Conservation (phyloP, 495 filamentous ascomycete species). For the Pyronema domesticum region DNA sequence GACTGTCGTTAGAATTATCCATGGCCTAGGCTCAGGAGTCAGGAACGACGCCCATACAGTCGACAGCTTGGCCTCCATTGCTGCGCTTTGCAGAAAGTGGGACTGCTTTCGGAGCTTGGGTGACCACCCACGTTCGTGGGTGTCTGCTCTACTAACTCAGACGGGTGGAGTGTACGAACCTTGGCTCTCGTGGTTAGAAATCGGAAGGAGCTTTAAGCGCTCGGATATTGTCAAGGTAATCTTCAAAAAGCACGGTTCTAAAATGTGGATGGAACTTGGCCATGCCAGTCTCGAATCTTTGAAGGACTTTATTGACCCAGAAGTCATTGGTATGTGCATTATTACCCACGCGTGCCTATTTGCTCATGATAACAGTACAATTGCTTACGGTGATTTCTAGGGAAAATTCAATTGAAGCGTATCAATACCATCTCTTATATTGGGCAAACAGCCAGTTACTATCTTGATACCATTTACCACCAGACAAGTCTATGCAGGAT, state of each 20-base stretch:
- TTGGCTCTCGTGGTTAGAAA: background rate
- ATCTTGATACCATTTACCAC: constrained; percentile 6
- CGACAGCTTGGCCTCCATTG: background rate
- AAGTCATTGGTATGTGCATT: background rate
- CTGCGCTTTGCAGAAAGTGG: background rate
- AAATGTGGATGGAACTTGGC: background rate
- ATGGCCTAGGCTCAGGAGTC: background rate
- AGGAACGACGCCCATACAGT: background rate
- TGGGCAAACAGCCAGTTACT: constrained; percentile 31
- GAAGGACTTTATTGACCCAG: background rate
- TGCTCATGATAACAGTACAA: too few species aligned
- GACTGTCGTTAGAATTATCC: background rate
- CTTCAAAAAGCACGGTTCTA: background rate
- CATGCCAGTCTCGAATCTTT: background rate
- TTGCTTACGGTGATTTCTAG: background rate
- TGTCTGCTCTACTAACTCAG: background rate
- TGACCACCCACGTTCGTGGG: background rate
- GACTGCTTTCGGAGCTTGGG: background rate
- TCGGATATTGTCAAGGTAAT: background rate
- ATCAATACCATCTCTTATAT: constrained; percentile 35
- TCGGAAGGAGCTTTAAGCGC: background rate
- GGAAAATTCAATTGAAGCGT: constrained; percentile 24
- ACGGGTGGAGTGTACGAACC: background rate
- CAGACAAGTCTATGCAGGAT: background rate
- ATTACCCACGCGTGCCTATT: background rate